Evolutionary conservation across 371 early-diverging fungal genomes (phyloP), one percentile per base, ranked within the genome.

Genomic region (Syncephalastrum racemosum): DNA sequence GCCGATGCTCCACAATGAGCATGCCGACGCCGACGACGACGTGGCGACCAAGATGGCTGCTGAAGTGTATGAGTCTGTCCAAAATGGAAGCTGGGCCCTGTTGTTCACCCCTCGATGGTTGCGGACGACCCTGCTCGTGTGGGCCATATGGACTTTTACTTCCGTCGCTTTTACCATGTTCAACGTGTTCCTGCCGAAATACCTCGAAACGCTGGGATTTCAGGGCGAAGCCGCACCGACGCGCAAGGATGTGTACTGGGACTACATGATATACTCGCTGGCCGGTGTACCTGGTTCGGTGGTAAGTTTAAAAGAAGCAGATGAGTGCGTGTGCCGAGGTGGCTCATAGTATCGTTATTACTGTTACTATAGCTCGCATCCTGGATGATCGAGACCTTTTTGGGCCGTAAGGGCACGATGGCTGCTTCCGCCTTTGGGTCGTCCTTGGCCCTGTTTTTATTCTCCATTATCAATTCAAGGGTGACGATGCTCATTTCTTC

Each of bases 351-450:
- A 31, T 10, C 10, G n/a, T n/a, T n/a, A n/a, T n/a, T n/a, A n/a
- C n/a, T n/a, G n/a, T n/a, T n/a, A n/a, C n/a, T n/a, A 0, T 71
- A 83, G 84, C 55, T 88, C 55, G 93, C 89, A 20, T 84, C 88
- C 4, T 87, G 75, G 64, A 54, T 91, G 64, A 86, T 92, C 19
- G 91, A 92, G 54, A 89, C 90, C 4, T 54, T 68, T 2, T 69
- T 94, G 12, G 94, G 94, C 13, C 77, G 94, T 20, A 84, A 85
- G 54, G 90, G 91, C 48, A 90, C 93, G 1, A 91, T 94, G 92
- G 85, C 89, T 3, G 36, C 81, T 4, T 84, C 91, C 0, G 87
- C 92, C 0, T 74, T 91, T 50, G 84, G 89, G 2, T 84, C 91
- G 2, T 81, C 90, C 0, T 22, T 82, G 4, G 75, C 88, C 0